Percentiles rank a stretch among this genome's conserved stretches.
Evolutionary conservation across 805 yeast genomes (phyloP).

Genomic region (Pichia ethanolica): DNA sequence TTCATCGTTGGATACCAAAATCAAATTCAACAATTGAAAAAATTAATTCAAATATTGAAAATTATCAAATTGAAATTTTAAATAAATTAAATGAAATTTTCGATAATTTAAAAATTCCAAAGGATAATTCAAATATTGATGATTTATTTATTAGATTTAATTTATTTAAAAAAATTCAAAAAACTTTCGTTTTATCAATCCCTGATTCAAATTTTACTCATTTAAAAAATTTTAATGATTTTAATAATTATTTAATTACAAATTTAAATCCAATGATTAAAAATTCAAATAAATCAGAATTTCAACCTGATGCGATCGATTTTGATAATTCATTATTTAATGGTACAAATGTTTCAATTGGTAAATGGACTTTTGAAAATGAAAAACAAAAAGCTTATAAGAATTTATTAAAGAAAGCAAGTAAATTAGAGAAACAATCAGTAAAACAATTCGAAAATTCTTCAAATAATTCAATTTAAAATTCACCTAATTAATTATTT

Average conservation of each 20-base stretch:
- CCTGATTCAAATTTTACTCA: slow-evolving; percentile 44
- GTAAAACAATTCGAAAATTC: slow-evolving; percentile 10
- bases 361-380: slow-evolving; percentile 39
- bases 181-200: slow-evolving; percentile 41
- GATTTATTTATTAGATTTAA: slow-evolving; percentile 45
- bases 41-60: slow-evolving; percentile 7
- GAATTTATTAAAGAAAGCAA: slow-evolving; percentile 35
- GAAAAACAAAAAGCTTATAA: slow-evolving; percentile 40
- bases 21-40: slow-evolving; percentile 10
- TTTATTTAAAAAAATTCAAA: slow-evolving; percentile 41
- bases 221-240: slow-evolving; percentile 31
- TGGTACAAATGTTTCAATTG: slow-evolving; percentile 51
- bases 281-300: slow-evolving; percentile 46
- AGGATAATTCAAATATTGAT: slow-evolving; percentile 7
- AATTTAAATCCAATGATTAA: slow-evolving; percentile 32
- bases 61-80: slow-evolving; percentile 11
- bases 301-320: slow-evolving; percentile 64
- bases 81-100: slow-evolving; percentile 14
- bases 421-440: slow-evolving; percentile 18
- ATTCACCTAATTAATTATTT: not conserved
- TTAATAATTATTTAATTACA: slow-evolving; percentile 31
- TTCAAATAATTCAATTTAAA: too few species aligned
- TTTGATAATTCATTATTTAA: slow-evolving; percentile 47
- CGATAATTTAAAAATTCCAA: not conserved
- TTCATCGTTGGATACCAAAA: slow-evolving; percentile 27